Evolutionary conservation across 2,329 filamentous ascomycete species (phyloP).

Genomic region (Cercospora brassicicola): DNA sequence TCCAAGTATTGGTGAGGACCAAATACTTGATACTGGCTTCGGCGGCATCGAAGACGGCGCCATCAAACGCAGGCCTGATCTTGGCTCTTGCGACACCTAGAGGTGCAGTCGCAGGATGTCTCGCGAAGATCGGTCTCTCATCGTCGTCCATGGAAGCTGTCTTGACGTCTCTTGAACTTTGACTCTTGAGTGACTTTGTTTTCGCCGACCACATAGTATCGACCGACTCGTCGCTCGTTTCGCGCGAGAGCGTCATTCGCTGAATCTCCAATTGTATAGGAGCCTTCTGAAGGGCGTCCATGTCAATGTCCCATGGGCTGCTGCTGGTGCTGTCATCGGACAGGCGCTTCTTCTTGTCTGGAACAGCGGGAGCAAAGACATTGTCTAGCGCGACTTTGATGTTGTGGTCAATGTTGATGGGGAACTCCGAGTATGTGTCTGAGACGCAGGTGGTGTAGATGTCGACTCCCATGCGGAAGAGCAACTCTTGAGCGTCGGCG

Average conservation of each 20-base stretch:
- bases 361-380: conserved; percentile 50
- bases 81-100: conserved; percentile 19
- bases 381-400: conserved; percentile 57
- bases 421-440: conserved; percentile 62
- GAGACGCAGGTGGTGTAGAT: conserved; percentile 65
- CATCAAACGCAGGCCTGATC: conserved; percentile 46
- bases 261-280: conserved; percentile 18
- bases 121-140: conserved; percentile 14
- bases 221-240: conserved; percentile 15
- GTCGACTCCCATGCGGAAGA: conserved; percentile 59
- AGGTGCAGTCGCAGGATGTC: conserved; percentile 19
- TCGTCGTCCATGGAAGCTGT: conserved; percentile 9
- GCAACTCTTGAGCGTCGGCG: conserved; percentile 26
- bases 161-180: neutral
- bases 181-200: neutral
- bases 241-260: conserved; percentile 19
- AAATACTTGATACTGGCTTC: conserved; percentile 65
- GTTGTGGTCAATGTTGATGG: conserved; percentile 63
- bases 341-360: conserved; percentile 17
- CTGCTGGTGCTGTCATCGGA: conserved; percentile 15
- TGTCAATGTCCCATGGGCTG: conserved; percentile 22
- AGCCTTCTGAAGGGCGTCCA: neutral
- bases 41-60: conserved; percentile 59
- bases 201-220: conserved; percentile 13
- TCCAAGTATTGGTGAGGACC: conserved; percentile 69